Conservation (phyloP, 1,139 yeast species). For the Hemisphaericaspora subhashii region DNA sequence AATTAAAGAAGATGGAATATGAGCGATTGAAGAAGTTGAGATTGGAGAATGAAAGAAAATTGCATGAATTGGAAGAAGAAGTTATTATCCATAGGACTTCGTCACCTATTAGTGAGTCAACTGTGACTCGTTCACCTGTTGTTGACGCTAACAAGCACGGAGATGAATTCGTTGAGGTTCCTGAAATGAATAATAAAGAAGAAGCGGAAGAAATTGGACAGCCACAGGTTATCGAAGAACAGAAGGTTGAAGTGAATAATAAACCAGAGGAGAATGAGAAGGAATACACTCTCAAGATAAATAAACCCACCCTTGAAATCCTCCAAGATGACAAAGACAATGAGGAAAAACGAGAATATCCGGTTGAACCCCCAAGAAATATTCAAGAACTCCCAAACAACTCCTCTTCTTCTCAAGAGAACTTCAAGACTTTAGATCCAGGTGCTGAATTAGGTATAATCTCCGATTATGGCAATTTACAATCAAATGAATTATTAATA, state of each 20-base stretch:
- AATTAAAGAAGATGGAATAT: slow-evolving; percentile 31
- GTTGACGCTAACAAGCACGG: not conserved
- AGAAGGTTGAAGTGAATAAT: not conserved
- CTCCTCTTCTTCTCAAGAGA: too few species aligned
- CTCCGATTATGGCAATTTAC: slow-evolving; percentile 20
- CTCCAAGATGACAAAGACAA: not conserved
- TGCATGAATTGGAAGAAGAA: slow-evolving; percentile 16
- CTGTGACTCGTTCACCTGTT: slow-evolving; percentile 6
- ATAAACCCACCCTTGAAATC: not conserved
- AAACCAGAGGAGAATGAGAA: slow-evolving; percentile 2
- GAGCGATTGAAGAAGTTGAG: slow-evolving; percentile 24
- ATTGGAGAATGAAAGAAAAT: slow-evolving; percentile 22
- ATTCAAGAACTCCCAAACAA: slow-evolving; percentile 1
- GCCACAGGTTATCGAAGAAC: not conserved
- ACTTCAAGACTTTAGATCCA: slow-evolving; percentile 12
- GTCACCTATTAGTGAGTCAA: slow-evolving; percentile 5
- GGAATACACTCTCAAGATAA: not conserved
- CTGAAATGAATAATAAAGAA: slow-evolving; percentile 5
- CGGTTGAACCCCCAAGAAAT: not conserved
- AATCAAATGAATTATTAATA: slow-evolving; percentile 13
- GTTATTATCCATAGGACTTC: not conserved
- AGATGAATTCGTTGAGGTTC: not conserved
- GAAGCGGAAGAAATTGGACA: slow-evolving; percentile 11
- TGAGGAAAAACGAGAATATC: not conserved
- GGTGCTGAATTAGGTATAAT: slow-evolving; percentile 24